Base-by-base conservation (phyloP, 148 eudicot genomes). In the Camellia granthamiana region DNA sequence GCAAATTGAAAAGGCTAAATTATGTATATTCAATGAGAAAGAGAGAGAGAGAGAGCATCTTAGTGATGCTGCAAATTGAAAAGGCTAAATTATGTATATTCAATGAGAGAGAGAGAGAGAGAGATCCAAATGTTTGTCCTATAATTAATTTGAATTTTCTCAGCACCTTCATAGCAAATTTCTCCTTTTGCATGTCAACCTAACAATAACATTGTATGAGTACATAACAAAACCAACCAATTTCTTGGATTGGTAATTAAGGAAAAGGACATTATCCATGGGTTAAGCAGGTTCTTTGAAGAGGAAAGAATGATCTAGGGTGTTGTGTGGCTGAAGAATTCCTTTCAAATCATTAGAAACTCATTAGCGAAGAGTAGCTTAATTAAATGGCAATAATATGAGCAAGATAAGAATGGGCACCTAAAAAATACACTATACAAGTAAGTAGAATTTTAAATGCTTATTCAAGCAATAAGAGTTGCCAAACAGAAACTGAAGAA, bases 61-160 rank as follows among this genome's bases (percentile, higher is more conserved):
- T 80, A 30, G 23, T 62, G 63, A 77, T 14, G 67, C 86, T 84
- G 83, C 70, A 77, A 80, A 65, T 43, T 60, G 23, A 19, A 4
- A 47, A 67, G 59, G 51, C 18, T 2, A 18, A 66, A 18, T 66
- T 7, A 64, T 10, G 23, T 10, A 19, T 10, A 64, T 7, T 19
- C 1, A 60, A 9, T 5, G 11, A 64, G 68, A 21, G 41, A 64
- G 68, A 64, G 10, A 72, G 14, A 9, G 1, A 21, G 30, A 23
- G 30, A 23, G 30, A 23, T 23, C 30, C 30, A 23, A 23, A 23
- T 47, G 51, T 47, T 47, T 47, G 51, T 47, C 51, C 51, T 7
- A 47, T 4, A 47, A 47, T 47, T 47, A 47, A 47, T 47, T 47
- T 2, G 5, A 4, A 47, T 47, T 47, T 47, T 47, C 7, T 47